These are phyloP conservation scores for Suillus americanus DNA, from an alignment of 768 basidiomycete species.

Conservation along the genomic window DNA sequence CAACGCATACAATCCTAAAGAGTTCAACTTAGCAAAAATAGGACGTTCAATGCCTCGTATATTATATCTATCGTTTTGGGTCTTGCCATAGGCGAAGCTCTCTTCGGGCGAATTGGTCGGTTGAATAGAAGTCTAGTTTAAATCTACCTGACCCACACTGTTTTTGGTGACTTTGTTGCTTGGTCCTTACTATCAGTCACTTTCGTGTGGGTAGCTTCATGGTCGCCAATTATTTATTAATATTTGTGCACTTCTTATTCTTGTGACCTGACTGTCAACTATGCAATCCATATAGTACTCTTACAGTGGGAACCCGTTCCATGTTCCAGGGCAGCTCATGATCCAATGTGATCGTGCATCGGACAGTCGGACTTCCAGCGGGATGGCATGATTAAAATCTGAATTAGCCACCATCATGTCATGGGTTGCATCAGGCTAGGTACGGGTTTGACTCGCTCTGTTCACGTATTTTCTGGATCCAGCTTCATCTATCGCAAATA, in stretches of 20 bases:
- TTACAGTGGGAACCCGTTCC: background rate
- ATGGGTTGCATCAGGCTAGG: background rate
- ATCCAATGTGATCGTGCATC: background rate
- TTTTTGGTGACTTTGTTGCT: background rate
- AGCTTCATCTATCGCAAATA: too few relatives aligned
- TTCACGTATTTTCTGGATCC: too few relatives aligned
- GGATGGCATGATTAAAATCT: background rate
- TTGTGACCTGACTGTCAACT: background rate
- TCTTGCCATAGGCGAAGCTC: slow-evolving; percentile 68
- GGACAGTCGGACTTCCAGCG: background rate
- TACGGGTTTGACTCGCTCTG: background rate
- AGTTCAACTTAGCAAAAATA: slow-evolving; percentile 30
- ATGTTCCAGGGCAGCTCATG: background rate
- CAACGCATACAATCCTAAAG: background rate
- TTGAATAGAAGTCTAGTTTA: slow-evolving; percentile 1
- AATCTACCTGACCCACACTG: background rate
- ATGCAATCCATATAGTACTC: background rate
- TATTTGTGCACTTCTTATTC: background rate
- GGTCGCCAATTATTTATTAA: background rate
- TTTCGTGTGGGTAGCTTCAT: background rate
- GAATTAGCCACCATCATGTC: background rate
- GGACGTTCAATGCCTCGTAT: slow-evolving; percentile 83
- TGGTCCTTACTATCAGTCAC: background rate
- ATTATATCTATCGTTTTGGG: slow-evolving; percentile 73
- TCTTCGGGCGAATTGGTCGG: slow-evolving; percentile 59